A percentile compares a stretch with the other conserved stretches of the same genome.
Conservation (phyloP, 176 grass and related monocot genomes). For the Coix lacrymajobi region DNA sequence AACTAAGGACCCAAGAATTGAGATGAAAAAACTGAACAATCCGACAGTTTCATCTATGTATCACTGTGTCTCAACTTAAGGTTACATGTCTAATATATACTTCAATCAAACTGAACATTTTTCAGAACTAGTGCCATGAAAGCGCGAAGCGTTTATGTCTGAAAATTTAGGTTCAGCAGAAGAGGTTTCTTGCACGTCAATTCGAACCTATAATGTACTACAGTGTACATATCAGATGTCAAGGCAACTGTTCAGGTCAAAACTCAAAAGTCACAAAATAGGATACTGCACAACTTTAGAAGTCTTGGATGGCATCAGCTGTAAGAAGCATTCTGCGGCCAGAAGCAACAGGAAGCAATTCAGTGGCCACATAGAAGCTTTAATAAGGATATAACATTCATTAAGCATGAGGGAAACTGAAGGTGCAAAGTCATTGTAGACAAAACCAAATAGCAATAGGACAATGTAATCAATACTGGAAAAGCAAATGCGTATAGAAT, state of each 20-base stretch:
- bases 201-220: not conserved
- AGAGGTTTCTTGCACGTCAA: not conserved
- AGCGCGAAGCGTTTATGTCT: not conserved
- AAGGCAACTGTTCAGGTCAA: not conserved
- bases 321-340: conserved; percentile 83
- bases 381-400: not conserved
- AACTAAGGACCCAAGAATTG: conserved; percentile 30
- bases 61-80: not conserved
- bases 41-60: not conserved
- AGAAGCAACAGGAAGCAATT: not conserved
- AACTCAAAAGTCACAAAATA: not conserved
- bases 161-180: not conserved
- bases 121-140: not conserved
- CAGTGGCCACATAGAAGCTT: not conserved
- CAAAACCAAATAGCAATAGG: not conserved
- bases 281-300: conserved; percentile 71
- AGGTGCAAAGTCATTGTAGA: not conserved
- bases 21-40: not conserved
- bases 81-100: not conserved
- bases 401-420: not conserved
- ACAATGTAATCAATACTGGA: not conserved
- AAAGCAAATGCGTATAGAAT: not conserved
- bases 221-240: not conserved
- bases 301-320: conserved; percentile 59
- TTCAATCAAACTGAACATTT: not conserved